phyloP scores from a whole-genome alignment of 441 rosid genomes.

The Lepidium campestre region DNA sequence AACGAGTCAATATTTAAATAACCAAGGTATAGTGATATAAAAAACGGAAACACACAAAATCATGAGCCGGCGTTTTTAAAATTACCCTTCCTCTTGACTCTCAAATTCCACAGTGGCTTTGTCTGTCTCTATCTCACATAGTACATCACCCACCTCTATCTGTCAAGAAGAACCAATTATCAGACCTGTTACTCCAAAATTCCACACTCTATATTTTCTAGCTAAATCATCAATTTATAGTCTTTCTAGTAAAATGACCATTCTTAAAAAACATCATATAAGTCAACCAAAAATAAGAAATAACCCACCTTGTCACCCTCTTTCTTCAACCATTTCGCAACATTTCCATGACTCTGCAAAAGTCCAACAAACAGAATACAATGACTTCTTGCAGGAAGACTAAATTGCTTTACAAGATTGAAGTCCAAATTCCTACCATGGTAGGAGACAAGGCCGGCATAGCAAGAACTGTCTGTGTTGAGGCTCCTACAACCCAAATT shows the following conservation, averaged over 20 bases:
- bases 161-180: constrained; percentile 36
- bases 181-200: constrained; percentile 24
- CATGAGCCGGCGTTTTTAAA: not conserved
- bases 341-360: constrained; percentile 88
- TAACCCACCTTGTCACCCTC: constrained; percentile 88
- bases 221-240: not conserved
- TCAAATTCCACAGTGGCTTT: constrained; percentile 95
- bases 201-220: not conserved
- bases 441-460: constrained; percentile 99
- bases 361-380: constrained; percentile 22
- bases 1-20: not conserved
- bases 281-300: constrained; percentile 8
- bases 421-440: constrained; percentile 51
- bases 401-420: not conserved
- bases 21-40: not conserved
- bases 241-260: not conserved
- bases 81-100: constrained; percentile 90
- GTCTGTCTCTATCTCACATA: constrained; percentile 96
- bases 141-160: constrained; percentile 90
- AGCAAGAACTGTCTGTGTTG: constrained; percentile 59
- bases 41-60: not conserved
- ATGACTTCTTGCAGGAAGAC: constrained; percentile 24
- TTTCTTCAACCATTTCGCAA: constrained; percentile 85
- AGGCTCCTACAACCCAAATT: constrained; percentile 48
- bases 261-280: not conserved